A percentile compares a stretch with the other conserved stretches of the same genome.
phyloP scores from a whole-genome alignment of 176 grass and related monocot species.

The Triticum urartu region DNA sequence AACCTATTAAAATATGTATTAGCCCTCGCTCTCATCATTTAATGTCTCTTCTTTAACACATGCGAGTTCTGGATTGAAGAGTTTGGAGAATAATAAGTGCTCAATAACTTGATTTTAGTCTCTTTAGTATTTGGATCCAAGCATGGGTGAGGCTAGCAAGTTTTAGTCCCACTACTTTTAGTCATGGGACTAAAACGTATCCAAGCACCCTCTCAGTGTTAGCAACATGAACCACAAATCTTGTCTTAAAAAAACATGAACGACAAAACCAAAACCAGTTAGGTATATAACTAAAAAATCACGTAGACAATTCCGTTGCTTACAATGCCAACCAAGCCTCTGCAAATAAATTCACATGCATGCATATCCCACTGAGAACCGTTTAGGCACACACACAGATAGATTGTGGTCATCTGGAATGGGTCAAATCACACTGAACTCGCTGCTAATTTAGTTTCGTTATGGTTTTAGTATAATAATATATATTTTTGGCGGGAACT shows the following conservation, averaged over 20 bases:
- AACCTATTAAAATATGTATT: no score
- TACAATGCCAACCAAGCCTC: background rate
- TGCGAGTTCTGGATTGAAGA: no score
- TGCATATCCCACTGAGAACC: slow-evolving; percentile 6
- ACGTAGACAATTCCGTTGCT: background rate
- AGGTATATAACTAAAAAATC: background rate
- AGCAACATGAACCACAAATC: background rate
- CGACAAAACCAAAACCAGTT: background rate
- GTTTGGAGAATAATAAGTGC: no score
- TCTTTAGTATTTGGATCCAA: no score
- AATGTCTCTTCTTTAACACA: no score
- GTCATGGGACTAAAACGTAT: no score
- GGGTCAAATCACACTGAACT: slow-evolving; percentile 19
- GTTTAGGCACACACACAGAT: slow-evolving; percentile 7
- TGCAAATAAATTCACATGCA: background rate
- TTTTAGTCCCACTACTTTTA: no score
- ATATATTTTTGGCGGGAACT: background rate
- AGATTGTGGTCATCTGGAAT: slow-evolving; percentile 29
- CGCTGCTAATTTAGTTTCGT: background rate
- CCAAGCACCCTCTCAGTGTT: no score
- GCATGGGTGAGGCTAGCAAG: no score
- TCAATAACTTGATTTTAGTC: no score
- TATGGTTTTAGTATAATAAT: slow-evolving; percentile 9
- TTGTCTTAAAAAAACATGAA: background rate
- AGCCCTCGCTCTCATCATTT: no score